phyloP scores from a whole-genome alignment of 2,329 filamentous ascomycete species.

The Neurospora sp. region DNA sequence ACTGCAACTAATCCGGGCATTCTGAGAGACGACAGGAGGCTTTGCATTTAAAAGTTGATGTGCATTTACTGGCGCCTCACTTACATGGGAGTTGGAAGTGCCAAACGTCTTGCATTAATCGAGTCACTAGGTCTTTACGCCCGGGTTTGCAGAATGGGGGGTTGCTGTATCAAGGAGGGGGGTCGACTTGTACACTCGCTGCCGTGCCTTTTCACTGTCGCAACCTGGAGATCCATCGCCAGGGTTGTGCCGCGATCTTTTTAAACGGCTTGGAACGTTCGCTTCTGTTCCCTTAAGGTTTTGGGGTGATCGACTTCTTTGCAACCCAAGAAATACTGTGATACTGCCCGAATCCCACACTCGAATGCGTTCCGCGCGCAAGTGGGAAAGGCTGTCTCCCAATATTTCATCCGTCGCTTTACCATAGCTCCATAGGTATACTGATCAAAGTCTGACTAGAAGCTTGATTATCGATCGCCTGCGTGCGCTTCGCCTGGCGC shows the following conservation, averaged over 20 bases:
- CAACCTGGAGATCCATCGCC: background rate
- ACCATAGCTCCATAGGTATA: background rate
- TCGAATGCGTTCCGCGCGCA: background rate
- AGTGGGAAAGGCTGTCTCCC: background rate
- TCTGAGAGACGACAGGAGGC: background rate
- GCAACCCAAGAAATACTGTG: background rate
- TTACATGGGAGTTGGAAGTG: background rate
- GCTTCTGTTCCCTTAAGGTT: background rate
- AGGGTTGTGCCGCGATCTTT: background rate
- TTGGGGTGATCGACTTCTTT: background rate
- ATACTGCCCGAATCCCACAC: background rate
- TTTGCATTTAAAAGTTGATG: background rate
- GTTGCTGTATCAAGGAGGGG: background rate
- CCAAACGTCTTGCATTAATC: background rate
- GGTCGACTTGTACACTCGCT: background rate
- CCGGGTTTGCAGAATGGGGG: background rate
- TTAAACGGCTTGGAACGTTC: background rate
- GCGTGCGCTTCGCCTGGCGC: background rate
- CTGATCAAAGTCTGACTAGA: background rate
- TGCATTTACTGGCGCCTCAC: background rate
- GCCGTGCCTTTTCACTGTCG: background rate
- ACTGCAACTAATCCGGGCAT: background rate
- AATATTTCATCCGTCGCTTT: background rate
- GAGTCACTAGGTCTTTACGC: background rate
- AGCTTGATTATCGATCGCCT: background rate